A percentile compares a stretch with the other conserved stretches of the same genome.
phyloP scores from a whole-genome alignment of 345 rosid species.

The Physaria fendleri region DNA sequence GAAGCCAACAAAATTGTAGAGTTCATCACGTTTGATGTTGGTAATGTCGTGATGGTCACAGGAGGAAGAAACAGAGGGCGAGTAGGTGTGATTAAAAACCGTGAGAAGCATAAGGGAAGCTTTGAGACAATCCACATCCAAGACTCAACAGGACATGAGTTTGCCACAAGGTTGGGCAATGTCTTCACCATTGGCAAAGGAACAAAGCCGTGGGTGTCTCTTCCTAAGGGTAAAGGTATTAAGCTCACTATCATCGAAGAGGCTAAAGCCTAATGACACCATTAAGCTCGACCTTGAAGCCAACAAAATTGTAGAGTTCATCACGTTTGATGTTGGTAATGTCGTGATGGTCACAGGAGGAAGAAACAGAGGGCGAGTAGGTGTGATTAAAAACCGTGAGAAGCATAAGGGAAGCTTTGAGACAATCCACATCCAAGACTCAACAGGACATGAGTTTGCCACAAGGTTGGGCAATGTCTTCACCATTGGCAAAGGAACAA shows the following conservation, averaged over 20 bases:
- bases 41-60: slow-evolving; percentile 62
- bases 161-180: slow-evolving; percentile 74
- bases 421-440: slow-evolving; percentile 72
- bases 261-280: slow-evolving; percentile 59
- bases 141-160: slow-evolving; percentile 69
- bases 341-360: slow-evolving; percentile 64
- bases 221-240: slow-evolving; percentile 86
- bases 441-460: slow-evolving; percentile 74
- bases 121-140: slow-evolving; percentile 64
- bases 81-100: slow-evolving; percentile 30
- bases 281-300: slow-evolving; percentile 45
- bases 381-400: slow-evolving; percentile 31
- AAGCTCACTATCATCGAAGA: slow-evolving; percentile 76
- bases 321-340: slow-evolving; percentile 58
- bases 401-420: slow-evolving; percentile 35
- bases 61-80: slow-evolving; percentile 39
- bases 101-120: slow-evolving; percentile 35
- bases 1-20: slow-evolving; percentile 38
- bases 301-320: slow-evolving; percentile 45
- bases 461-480: slow-evolving; percentile 75
- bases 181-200: slow-evolving; percentile 82
- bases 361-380: slow-evolving; percentile 31
- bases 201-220: slow-evolving; percentile 75
- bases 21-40: slow-evolving; percentile 58
- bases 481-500: slow-evolving; percentile 73